Conservation (phyloP, 495 filamentous ascomycete species). For the Filosporella fistucella region DNA sequence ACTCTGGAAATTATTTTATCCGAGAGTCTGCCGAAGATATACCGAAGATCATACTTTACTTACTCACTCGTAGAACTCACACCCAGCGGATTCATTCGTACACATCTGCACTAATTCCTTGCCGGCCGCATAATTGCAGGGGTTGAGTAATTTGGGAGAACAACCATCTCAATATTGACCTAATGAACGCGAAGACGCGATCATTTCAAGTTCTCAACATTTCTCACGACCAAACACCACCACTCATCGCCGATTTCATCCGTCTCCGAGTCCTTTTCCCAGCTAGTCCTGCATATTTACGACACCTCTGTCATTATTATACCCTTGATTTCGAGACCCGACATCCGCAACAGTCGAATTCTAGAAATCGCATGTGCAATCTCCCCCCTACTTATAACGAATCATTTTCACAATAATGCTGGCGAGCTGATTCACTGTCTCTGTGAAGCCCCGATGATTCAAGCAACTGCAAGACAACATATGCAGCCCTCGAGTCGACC, state of each 20-base stretch:
- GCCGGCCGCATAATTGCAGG: slow-evolving; percentile 9
- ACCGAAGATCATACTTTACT: too few species aligned
- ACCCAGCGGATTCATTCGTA: too few species aligned
- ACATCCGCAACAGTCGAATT: not conserved
- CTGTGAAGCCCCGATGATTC: slow-evolving; percentile 2
- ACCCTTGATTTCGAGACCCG: not conserved
- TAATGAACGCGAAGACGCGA: slow-evolving; percentile 12
- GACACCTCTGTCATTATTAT: not conserved
- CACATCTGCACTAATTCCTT: too few species aligned
- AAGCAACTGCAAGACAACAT: not conserved
- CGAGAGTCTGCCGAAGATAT: too few species aligned
- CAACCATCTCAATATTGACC: slow-evolving; percentile 6
- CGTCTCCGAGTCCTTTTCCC: not conserved
- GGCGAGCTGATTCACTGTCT: not conserved
- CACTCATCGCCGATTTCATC: not conserved
- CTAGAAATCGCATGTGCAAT: not conserved
- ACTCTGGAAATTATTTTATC: too few species aligned
- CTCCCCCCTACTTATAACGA: not conserved
- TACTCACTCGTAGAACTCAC: too few species aligned
- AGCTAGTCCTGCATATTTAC: not conserved
- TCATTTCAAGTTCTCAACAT: too few species aligned
- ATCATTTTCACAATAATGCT: not conserved
- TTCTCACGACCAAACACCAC: too few species aligned
- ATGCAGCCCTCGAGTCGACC: not conserved
- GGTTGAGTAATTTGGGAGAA: not conserved